Evolutionary conservation across 2,329 filamentous ascomycete species (phyloP).

Genomic region (Penicillium janthinellum): DNA sequence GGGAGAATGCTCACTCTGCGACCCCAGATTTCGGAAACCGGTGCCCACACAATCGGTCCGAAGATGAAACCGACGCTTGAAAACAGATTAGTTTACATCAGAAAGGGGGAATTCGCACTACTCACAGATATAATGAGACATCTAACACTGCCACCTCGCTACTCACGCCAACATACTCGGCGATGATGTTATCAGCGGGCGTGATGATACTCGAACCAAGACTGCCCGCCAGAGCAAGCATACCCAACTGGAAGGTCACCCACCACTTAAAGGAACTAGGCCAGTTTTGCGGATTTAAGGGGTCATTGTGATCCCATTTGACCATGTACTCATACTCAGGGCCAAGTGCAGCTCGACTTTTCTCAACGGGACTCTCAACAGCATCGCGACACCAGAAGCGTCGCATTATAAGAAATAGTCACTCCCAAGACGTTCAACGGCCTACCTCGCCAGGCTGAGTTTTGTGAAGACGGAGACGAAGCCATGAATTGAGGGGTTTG

Average conservation of each 20-base stretch:
- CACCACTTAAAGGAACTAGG: slow-evolving; percentile 47
- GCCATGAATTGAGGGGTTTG: not conserved
- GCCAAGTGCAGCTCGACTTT: slow-evolving; percentile 1
- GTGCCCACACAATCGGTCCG: slow-evolving; percentile 47
- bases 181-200: slow-evolving; percentile 49
- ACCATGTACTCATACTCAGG: slow-evolving; percentile 16
- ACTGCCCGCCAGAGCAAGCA: slow-evolving; percentile 54
- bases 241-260: slow-evolving; percentile 53
- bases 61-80: slow-evolving; percentile 19
- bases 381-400: not conserved
- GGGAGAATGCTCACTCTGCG: slow-evolving; percentile 50
- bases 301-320: slow-evolving; percentile 16
- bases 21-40: slow-evolving; percentile 50
- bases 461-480: not conserved
- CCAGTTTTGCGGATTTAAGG: slow-evolving; percentile 53
- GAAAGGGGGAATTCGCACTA: not conserved
- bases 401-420: not conserved
- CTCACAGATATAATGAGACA: slow-evolving; percentile 47
- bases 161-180: slow-evolving; percentile 46
- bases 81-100: not conserved
- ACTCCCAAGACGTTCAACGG: not conserved
- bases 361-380: not conserved
- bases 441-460: not conserved
- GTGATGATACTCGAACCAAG: slow-evolving; percentile 56
- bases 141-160: slow-evolving; percentile 49